These are phyloP conservation scores for Paramyrothecium sp. DNA, from an alignment of 2,329 filamentous ascomycete genomes.

Conservation along the genomic window DNA sequence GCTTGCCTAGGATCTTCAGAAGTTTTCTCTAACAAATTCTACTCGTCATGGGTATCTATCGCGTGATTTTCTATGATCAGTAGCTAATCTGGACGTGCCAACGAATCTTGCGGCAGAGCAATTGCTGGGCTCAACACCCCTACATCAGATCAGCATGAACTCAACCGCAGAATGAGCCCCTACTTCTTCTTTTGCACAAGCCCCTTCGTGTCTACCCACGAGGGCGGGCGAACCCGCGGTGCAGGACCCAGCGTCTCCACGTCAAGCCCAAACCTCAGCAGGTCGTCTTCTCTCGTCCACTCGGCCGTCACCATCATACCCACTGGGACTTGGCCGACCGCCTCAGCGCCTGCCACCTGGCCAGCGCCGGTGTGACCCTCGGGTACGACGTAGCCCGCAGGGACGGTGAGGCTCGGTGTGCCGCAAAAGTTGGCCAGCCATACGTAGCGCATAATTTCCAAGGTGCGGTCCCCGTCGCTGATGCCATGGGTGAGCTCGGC, in stretches of 20 bases:
- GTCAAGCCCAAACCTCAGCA: slow-evolving; percentile 48
- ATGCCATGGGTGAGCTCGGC: slow-evolving; percentile 38
- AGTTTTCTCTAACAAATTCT: too few relatives aligned
- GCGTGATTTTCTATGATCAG: too few relatives aligned
- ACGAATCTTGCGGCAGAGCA: too few relatives aligned
- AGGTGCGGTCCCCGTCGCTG: slow-evolving; percentile 44
- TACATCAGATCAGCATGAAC: too few relatives aligned
- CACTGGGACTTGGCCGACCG: slow-evolving; percentile 42
- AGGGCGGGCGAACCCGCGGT: slow-evolving; percentile 29
- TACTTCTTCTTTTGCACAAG: too few relatives aligned
- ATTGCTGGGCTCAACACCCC: too few relatives aligned
- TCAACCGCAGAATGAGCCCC: too few relatives aligned
- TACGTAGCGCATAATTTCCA: slow-evolving; percentile 47
- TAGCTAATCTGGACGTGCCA: too few relatives aligned
- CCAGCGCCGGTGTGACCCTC: slow-evolving; percentile 9
- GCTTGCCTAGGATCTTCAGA: too few relatives aligned
- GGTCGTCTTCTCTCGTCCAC: slow-evolving; percentile 49
- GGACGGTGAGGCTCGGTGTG: slow-evolving; percentile 42
- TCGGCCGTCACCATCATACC: slow-evolving; percentile 56
- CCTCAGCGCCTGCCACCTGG: slow-evolving; percentile 23
- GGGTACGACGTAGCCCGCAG: slow-evolving; percentile 42
- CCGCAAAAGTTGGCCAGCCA: slow-evolving; percentile 53
- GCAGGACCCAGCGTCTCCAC: slow-evolving; percentile 36
- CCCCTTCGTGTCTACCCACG: slow-evolving; percentile 37
- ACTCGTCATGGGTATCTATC: too few relatives aligned